Evolutionary conservation across 2,329 filamentous ascomycete genomes (phyloP).

Genomic region (Aspergillus ochraceus): DNA sequence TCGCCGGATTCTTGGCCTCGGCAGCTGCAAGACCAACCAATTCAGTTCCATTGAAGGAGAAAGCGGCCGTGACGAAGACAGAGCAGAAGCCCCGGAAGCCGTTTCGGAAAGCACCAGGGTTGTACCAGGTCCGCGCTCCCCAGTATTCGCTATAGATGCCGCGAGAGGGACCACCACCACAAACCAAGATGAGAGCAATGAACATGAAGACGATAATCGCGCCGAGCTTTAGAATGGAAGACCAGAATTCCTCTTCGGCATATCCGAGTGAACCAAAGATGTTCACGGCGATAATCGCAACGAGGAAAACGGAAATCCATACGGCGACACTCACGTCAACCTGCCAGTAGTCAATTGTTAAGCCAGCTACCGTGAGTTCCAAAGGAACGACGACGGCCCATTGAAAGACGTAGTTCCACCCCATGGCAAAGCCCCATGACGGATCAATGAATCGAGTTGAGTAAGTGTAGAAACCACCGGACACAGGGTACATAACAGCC

Average conservation of each 20-base stretch:
- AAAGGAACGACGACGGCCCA: conserved; percentile 79
- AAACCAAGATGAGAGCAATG: conserved; percentile 34
- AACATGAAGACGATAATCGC: conserved; percentile 28
- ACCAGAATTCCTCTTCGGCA: conserved; percentile 27
- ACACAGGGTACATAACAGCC: conserved; percentile 62
- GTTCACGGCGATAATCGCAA: conserved; percentile 51
- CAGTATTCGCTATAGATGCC: conserved; percentile 40
- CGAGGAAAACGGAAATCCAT: conserved; percentile 48
- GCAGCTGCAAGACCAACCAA: conserved; percentile 62
- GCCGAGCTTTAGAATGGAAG: conserved; percentile 24
- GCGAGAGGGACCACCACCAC: conserved; percentile 25
- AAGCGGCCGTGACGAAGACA: conserved; percentile 64
- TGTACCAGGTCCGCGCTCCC: conserved; percentile 25
- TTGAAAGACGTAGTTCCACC: conserved; percentile 69
- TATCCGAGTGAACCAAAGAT: conserved; percentile 57
- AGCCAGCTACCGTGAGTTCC: conserved; percentile 49
- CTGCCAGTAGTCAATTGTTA: conserved; percentile 47
- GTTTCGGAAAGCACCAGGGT: conserved; percentile 51
- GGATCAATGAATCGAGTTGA: conserved; percentile 62
- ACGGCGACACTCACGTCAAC: conserved; percentile 37
- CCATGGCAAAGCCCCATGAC: conserved; percentile 52
- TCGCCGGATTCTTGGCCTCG: conserved; percentile 55
- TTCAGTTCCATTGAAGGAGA: conserved; percentile 63
- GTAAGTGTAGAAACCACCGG: conserved; percentile 63
- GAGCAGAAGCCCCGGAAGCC: conserved; percentile 59